Base-by-base conservation (phyloP, 805 yeast species). In the Yarrowia hollandica region DNA sequence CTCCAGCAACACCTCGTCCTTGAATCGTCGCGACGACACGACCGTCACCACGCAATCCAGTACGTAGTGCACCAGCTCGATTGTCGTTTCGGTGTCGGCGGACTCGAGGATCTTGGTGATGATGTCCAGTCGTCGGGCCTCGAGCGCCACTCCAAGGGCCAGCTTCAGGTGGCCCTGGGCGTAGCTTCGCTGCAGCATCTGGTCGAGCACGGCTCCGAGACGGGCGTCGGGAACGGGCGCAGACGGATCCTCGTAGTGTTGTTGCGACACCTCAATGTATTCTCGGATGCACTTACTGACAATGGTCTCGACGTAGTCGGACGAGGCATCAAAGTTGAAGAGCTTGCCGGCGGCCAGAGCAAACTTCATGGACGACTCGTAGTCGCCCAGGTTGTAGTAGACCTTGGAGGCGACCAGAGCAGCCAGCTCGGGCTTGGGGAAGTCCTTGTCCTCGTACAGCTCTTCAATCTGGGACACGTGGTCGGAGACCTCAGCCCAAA, bases 401-500 rank as follows among this genome's bases (percentile, higher is more conserved):
- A 83, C 96, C 72, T 94, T 94, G 14, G 98, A 89, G 7, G 94
- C 91, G 61, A 94, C 81, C 61, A 94, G 77, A 1, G 99, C 98
- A 8, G 98, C 98, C 68, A 92, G 79, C 46, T 82, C 75, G 65
- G 95, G 82, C 62, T 86, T 83, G 59, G 83, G 83, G 72, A 92
- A 94, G 21, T 79, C 72, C 61, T 81, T 79, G 71, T 92, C 96
- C 74, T 94, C 98, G 68, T 85, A 90, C 59, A 94, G 77, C 64
- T 90, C 96, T 75, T 94, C 99, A 67, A 94, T 87, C 59, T 88
- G 90, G 25, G 88, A 77, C 62, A 94, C 82, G 68, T 81, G 84
- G 74, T 94, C 94, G 60, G 99, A 96, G 60, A 94, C 88, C 76
- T 94, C 98, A 2, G 99, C 90, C 99, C 99, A 94, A 61, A 90